Conservation (phyloP, 108 stramenopile genomes). For the Aurantiochytrium sp. region DNA sequence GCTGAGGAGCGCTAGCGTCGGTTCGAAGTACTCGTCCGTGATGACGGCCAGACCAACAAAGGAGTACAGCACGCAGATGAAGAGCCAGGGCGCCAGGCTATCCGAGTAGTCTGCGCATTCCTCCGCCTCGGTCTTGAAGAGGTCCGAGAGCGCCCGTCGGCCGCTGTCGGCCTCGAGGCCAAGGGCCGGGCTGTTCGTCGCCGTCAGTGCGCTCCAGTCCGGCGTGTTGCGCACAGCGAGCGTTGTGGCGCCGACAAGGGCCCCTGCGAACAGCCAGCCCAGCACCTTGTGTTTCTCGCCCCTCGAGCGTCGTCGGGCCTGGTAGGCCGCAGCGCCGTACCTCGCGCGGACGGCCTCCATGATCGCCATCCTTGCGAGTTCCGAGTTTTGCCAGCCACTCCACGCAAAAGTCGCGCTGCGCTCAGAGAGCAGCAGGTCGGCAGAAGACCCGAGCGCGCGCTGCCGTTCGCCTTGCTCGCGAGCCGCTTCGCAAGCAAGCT, state of each 20-base stretch:
- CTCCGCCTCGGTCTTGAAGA: not conserved
- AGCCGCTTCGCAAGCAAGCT: too few species aligned
- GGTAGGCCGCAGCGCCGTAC: not conserved
- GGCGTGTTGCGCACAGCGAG: not conserved
- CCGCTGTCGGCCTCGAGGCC: too few species aligned
- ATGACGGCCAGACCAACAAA: conserved; percentile 42
- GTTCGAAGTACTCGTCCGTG: conserved; percentile 47
- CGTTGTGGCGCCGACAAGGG: not conserved
- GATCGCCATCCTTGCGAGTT: not conserved
- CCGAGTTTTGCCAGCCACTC: too few species aligned
- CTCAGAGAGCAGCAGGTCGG: too few species aligned
- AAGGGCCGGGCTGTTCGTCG: too few species aligned
- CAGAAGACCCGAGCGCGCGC: too few species aligned
- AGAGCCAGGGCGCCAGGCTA: not conserved
- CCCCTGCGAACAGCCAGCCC: not conserved
- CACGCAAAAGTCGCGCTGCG: too few species aligned
- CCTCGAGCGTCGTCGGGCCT: not conserved
- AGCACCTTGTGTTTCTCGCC: not conserved
- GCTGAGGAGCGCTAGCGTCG: conserved; percentile 37
- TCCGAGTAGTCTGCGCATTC: not conserved
- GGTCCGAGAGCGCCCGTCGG: not conserved
- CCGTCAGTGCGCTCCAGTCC: not conserved
- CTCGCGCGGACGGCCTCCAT: not conserved
- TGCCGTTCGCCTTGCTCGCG: too few species aligned
- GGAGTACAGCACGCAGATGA: conserved; percentile 37